Percentiles rank a stretch among this genome's conserved stretches.
Evolutionary conservation across 768 basidiomycete species (phyloP).

Genomic region (Dacryopinax spathularia): DNA sequence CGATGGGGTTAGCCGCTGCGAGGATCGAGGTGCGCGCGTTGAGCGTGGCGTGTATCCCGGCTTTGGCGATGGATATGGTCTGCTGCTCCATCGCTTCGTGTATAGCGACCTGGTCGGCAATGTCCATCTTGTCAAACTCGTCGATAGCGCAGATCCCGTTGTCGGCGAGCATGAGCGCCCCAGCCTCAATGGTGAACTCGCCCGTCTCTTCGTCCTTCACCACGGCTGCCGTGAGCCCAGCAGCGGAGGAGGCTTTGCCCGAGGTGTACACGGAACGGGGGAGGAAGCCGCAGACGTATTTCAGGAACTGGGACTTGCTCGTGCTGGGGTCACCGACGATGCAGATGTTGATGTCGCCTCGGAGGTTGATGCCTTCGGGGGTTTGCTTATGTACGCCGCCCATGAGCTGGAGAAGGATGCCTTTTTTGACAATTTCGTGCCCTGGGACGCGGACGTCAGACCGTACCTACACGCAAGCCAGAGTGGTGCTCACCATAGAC

Average conservation of each 20-base stretch:
- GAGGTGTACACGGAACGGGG: conserved; percentile 97
- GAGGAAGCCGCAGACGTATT: conserved; percentile 94
- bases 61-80: conserved; percentile 97
- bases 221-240: conserved; percentile 95
- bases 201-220: conserved; percentile 98
- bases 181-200: conserved; percentile 98
- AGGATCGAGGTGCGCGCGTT: conserved; percentile 96
- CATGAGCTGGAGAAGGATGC: conserved; percentile 88
- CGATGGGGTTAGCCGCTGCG: conserved; percentile 95
- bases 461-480: not conserved
- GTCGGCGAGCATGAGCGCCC: conserved; percentile 97
- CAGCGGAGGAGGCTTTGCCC: conserved; percentile 97
- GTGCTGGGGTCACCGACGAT: conserved; percentile 95
- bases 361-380: conserved; percentile 89
- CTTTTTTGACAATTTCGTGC: conserved; percentile 98
- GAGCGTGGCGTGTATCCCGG: conserved; percentile 94
- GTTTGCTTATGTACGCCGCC: conserved; percentile 98
- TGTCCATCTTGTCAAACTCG: conserved; percentile 99
- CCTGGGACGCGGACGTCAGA: conserved; percentile 23
- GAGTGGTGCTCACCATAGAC: conserved; percentile 49
- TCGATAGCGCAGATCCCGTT: conserved; percentile 99
- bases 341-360: conserved; percentile 97
- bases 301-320: conserved; percentile 96
- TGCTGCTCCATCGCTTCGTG: conserved; percentile 99
- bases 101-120: conserved; percentile 95